Percentiles rank a stretch among this genome's conserved stretches.
phyloP scores from a whole-genome alignment of 2,329 filamentous ascomycete species.

The Penicillium vulpinum region DNA sequence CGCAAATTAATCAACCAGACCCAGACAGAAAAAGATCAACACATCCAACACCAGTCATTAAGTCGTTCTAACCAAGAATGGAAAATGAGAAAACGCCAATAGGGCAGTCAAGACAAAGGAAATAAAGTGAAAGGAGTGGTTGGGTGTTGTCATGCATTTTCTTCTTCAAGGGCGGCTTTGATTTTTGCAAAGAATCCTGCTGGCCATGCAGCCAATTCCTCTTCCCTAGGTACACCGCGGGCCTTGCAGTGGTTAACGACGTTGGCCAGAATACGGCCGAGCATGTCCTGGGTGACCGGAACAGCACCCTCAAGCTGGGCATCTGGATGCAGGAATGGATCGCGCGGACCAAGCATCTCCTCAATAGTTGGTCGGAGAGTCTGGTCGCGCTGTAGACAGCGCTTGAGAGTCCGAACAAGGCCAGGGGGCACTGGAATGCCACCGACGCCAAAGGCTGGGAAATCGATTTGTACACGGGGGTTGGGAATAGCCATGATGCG shows the following conservation, averaged over 20 bases:
- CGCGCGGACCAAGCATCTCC: constrained; percentile 56
- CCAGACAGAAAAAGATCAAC: constrained; percentile 2
- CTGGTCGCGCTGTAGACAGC: constrained; percentile 61
- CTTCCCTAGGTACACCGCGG: constrained; percentile 56
- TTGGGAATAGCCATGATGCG: constrained; percentile 64
- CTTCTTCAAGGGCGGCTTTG: constrained; percentile 48
- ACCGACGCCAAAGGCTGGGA: constrained; percentile 48
- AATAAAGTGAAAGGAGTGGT: constrained; percentile 22
- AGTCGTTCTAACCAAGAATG: constrained; percentile 26
- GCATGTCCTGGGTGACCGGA: constrained; percentile 58
- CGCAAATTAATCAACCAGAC: constrained; percentile 14
- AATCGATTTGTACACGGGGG: constrained; percentile 50
- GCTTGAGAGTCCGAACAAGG: constrained; percentile 56
- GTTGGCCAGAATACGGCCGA: constrained; percentile 59
- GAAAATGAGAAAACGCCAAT: constrained; percentile 6
- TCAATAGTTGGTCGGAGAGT: constrained; percentile 57
- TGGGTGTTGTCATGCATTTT: constrained; percentile 31
- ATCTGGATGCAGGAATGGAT: constrained; percentile 62
- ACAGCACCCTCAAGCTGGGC: constrained; percentile 47
- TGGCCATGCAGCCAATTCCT: constrained; percentile 54
- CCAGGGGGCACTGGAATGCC: constrained; percentile 55
- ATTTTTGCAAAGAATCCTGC: constrained; percentile 51
- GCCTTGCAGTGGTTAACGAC: constrained; percentile 62
- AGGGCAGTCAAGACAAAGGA: constrained; percentile 26
- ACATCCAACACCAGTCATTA: constrained; percentile 30